phyloP scores from a whole-genome alignment of 2,329 filamentous ascomycete species.

The Microsporum audouinii region DNA sequence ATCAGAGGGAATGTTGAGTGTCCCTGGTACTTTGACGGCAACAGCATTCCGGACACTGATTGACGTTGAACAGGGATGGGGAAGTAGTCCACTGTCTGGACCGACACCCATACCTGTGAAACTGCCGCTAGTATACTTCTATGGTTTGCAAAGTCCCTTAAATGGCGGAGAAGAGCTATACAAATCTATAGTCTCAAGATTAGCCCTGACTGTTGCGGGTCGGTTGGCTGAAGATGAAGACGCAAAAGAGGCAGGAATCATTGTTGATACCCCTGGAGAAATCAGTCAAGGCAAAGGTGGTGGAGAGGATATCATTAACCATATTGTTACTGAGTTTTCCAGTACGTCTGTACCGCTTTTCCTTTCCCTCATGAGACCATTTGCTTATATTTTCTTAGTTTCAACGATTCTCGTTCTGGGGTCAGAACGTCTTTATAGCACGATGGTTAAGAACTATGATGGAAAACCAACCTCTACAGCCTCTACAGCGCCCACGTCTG shows the following conservation, averaged over 20 bases:
- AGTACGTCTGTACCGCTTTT: constrained; percentile 35
- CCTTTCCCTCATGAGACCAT: neutral
- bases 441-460: constrained; percentile 60
- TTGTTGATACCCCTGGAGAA: constrained; percentile 72
- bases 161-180: constrained; percentile 64
- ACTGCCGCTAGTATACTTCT: constrained; percentile 82
- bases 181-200: constrained; percentile 58
- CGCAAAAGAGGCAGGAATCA: constrained; percentile 61
- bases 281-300: constrained; percentile 52
- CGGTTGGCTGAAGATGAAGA: constrained; percentile 64
- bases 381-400: constrained; percentile 30
- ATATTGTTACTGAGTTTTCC: constrained; percentile 60
- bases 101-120: constrained; percentile 83
- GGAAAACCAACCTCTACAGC: constrained; percentile 37
- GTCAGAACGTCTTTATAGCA: constrained; percentile 61
- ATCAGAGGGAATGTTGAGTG: constrained; percentile 62
- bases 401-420: constrained; percentile 75
- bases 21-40: constrained; percentile 73
- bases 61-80: constrained; percentile 82
- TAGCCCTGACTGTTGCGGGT: constrained; percentile 68
- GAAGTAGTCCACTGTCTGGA: constrained; percentile 79
- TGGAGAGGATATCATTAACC: constrained; percentile 65
- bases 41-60: constrained; percentile 78
- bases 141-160: constrained; percentile 56
- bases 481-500: constrained; percentile 37